Base-by-base conservation (phyloP, 495 filamentous ascomycete genomes). In the Aspergillus biplanus region DNA sequence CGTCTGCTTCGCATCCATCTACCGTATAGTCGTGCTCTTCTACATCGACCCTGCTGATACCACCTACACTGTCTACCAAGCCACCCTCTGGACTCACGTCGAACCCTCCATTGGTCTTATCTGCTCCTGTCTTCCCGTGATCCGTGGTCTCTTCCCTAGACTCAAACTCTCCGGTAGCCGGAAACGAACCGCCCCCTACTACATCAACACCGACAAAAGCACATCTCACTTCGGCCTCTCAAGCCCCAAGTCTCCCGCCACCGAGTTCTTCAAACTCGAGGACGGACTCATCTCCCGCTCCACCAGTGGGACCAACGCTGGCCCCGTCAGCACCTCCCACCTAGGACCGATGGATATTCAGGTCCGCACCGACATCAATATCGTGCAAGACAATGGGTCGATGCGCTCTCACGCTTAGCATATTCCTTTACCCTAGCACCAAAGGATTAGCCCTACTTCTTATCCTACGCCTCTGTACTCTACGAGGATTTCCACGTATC, bases 1-100 rank as follows among this genome's bases (percentile, higher is more conserved):
- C 77, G 73, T 77, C 73, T 70, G 78, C 80, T 71, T 76, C 64
- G 78, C 78, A 7, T 77, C 74, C 34, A 79, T 82, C 62, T 77
- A 81, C 61, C 78, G 85, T 56, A 81, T 86, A 58, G 81, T 87
- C 61, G 86, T 83, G 1, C 78, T 87, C 34, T 82, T 85, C 62
- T 81, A 80, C 56, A 79, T 86, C 64, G 72, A 81, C 18, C 78
- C 78, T 6, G 31, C 48, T 1, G 78, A 76, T 70, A 81, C 70
- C 32, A 84, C 63, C 1, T 81, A 86, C 52, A 79, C 74, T 4
- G 69, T 78, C 58, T 82, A 85, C 53, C 76, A 83, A 56, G 77
- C 79, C 2, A 82, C 82, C 0, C 78, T 82, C 39, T 89, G 86
- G 86, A 85, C 82, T 31, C 80, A 83, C 42, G 76, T 84, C 54